Base-by-base conservation (phyloP, 345 rosid genomes). In the Camelina laxa region DNA sequence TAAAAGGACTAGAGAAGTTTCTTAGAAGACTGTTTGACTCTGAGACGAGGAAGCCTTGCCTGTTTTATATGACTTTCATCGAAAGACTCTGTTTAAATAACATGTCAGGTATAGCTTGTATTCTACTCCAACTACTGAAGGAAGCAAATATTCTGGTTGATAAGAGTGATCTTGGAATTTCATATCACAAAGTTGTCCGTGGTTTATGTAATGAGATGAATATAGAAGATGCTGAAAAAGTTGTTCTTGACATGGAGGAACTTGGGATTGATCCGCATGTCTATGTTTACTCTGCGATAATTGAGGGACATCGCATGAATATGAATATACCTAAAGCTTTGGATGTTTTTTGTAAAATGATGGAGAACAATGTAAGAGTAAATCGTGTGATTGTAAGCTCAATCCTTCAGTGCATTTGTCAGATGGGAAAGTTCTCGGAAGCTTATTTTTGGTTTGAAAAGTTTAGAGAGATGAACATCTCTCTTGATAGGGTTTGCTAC, bases 191-290 rank as follows among this genome's bases (percentile, higher is more conserved):
- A 68, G 85, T 89, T 44, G 75, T 89, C 64, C 78, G 74, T 41
- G 87, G 91, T 38, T 81, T 93, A 16, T 89, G 92, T 35, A 53
- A 73, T 19, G 90, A 91, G 79, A 75, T 61, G 86, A 91, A 80
- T 35, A 6, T 88, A 42, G 79, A 89, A 42, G 83, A 76, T 11
- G 98, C 96, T 60, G 84, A 83, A 44, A 10, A 15, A 7, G 82
- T 83, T 65, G 42, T 87, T 51, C 72, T 33, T 27, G 80, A 82
- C 57, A 88, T 90, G 87, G 84, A 84, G 82, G 74, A 65, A 9
- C 78, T 72, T 17, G 90, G 86, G 47, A 20, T 89, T 69, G 74
- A 57, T 54, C 87, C 87, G 2, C 88, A 84, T 82, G 69, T 57
- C 47, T 55, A 80, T 74, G 74, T 74, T 60, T 88, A 88, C 66